Conservation (phyloP, 129 eudicot genomes). For the Gnaphalium uliginosum region DNA sequence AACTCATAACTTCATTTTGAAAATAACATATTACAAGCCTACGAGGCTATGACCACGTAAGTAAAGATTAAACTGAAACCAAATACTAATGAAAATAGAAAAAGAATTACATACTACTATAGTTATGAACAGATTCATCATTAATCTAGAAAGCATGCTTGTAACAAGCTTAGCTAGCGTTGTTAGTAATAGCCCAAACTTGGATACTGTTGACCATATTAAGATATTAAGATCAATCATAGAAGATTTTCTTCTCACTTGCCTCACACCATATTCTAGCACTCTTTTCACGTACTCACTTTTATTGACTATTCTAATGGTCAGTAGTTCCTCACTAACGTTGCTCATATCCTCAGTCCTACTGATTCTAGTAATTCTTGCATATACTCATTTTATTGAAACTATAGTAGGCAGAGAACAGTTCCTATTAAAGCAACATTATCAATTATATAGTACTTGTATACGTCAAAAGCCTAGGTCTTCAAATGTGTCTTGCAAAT, state of each 20-base stretch:
- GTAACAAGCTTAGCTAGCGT: background rate
- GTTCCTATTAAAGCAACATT: background rate
- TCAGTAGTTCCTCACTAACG: background rate
- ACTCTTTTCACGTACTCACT: background rate
- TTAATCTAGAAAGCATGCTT: background rate
- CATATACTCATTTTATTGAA: background rate
- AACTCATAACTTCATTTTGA: background rate
- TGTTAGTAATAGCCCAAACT: background rate
- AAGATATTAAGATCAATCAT: background rate
- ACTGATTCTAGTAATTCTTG: background rate
- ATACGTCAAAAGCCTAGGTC: background rate
- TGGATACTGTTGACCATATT: background rate
- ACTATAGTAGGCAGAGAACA: background rate
- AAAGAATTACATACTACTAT: background rate
- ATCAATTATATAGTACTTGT: background rate
- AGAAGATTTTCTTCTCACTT: background rate
- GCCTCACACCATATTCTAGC: background rate
- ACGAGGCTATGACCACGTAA: background rate
- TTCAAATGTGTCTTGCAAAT: background rate
- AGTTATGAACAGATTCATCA: background rate
- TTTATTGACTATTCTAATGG: background rate
- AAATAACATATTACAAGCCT: constrained; percentile 5
- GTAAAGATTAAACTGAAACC: background rate
- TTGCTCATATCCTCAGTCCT: background rate
- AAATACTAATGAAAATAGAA: background rate